Percentiles rank a stretch among this genome's conserved stretches.
Evolutionary conservation across 495 filamentous ascomycete species (phyloP).

Genomic region (Lasiosphaeria hispida): DNA sequence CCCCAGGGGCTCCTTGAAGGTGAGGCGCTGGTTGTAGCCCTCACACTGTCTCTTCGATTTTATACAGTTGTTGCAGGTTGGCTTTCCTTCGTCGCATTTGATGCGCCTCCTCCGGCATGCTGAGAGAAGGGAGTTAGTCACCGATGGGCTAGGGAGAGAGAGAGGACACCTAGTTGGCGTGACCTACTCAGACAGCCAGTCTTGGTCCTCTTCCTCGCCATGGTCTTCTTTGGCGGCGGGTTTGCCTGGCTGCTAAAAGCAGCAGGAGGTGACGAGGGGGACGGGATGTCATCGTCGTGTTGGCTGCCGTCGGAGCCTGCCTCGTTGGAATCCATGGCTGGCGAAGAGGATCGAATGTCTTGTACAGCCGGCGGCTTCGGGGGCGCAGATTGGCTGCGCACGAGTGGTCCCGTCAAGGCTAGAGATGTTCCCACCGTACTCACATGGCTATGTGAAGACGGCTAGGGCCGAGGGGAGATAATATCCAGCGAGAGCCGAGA

Average conservation of each 20-base stretch:
- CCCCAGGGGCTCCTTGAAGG: slow-evolving; percentile 86
- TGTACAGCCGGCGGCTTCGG: not conserved
- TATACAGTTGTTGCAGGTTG: slow-evolving; percentile 84
- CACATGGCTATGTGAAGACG: too few relatives aligned
- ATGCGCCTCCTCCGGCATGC: slow-evolving; percentile 93
- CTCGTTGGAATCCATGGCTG: slow-evolving; percentile 11
- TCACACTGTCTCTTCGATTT: slow-evolving; percentile 94
- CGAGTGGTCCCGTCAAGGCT: not conserved
- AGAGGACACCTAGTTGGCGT: slow-evolving; percentile 1
- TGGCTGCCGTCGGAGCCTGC: not conserved
- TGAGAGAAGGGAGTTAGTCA: slow-evolving; percentile 35
- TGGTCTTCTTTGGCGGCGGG: slow-evolving; percentile 29
- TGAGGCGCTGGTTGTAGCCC: slow-evolving; percentile 87
- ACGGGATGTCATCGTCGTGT: slow-evolving; percentile 17
- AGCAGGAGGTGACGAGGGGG: slow-evolving; percentile 6
- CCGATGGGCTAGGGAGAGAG: not conserved
- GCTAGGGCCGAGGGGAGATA: too few relatives aligned
- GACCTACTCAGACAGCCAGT: slow-evolving; percentile 91
- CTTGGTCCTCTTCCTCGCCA: slow-evolving; percentile 80
- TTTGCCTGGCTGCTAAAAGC: slow-evolving; percentile 25
- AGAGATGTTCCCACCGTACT: too few relatives aligned
- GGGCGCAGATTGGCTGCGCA: not conserved
- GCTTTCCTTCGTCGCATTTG: slow-evolving; percentile 95
- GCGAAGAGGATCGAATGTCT: not conserved
- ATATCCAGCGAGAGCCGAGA: too few relatives aligned